Evolutionary conservation across 805 yeast genomes (phyloP).

Genomic region (Nakazawaea peltata): DNA sequence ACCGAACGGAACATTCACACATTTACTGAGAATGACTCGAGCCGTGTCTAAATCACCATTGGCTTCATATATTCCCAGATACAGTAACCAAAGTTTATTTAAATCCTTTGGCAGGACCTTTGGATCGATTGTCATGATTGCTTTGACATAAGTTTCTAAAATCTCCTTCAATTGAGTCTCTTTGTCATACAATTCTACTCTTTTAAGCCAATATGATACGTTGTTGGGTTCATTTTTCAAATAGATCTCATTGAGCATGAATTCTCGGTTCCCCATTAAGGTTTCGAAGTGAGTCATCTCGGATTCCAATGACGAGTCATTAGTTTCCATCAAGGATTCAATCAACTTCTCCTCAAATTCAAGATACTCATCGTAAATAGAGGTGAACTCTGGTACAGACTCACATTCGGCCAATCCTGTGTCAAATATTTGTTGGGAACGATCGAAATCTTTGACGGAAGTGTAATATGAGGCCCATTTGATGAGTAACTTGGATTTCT

Average conservation of each 20-base stretch:
- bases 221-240: slow-evolving; percentile 54
- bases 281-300: slow-evolving; percentile 41
- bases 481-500: slow-evolving; percentile 39
- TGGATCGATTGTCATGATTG: slow-evolving; percentile 62
- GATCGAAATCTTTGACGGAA: slow-evolving; percentile 24
- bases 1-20: slow-evolving; percentile 63
- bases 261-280: slow-evolving; percentile 46
- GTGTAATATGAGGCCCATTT: slow-evolving; percentile 42
- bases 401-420: slow-evolving; percentile 36
- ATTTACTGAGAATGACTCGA: slow-evolving; percentile 51
- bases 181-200: slow-evolving; percentile 39
- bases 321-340: slow-evolving; percentile 18
- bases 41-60: slow-evolving; percentile 51
- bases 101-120: slow-evolving; percentile 38
- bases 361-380: slow-evolving; percentile 53
- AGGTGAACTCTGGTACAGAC: slow-evolving; percentile 54
- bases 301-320: slow-evolving; percentile 27
- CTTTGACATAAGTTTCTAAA: slow-evolving; percentile 52
- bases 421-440: slow-evolving; percentile 37
- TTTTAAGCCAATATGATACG: slow-evolving; percentile 61
- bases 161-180: slow-evolving; percentile 31
- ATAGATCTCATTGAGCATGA: slow-evolving; percentile 59
- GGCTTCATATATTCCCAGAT: slow-evolving; percentile 56
- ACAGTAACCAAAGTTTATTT: slow-evolving; percentile 60
- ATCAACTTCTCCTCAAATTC: slow-evolving; percentile 50